Conservation (phyloP, 73 alveolate genomes). For the Tetrahymena thermophila region DNA sequence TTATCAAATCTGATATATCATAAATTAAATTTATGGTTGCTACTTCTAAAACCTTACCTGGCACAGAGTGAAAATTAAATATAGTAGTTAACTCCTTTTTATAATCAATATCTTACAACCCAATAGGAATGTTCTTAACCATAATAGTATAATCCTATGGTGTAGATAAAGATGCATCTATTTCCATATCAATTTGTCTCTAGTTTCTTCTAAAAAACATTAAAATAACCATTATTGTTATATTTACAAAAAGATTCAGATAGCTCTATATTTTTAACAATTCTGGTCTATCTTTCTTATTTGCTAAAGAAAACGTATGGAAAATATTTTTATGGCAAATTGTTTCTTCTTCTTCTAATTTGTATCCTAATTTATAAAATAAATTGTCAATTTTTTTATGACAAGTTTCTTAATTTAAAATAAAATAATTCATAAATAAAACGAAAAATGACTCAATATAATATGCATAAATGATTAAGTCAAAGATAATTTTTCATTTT, state of each 20-base stretch:
- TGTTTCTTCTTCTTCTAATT: not conserved
- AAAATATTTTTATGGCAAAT: conserved; percentile 6
- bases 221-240: conserved; percentile 10
- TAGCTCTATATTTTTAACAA: not conserved
- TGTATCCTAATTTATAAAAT: not conserved
- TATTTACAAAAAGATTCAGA: conserved; percentile 9
- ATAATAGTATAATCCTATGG: conserved; percentile 40
- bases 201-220: conserved; percentile 32
- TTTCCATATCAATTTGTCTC: conserved; percentile 30
- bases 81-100: conserved; percentile 20
- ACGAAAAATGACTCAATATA: too few relatives aligned
- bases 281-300: conserved; percentile 4
- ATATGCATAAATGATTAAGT: too few relatives aligned
- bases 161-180: conserved; percentile 32
- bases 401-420: too few relatives aligned
- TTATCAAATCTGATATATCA: conserved; percentile 21
- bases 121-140: conserved; percentile 36
- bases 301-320: conserved; percentile 8
- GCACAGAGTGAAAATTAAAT: conserved; percentile 10
- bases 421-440: too few relatives aligned
- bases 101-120: conserved; percentile 17
- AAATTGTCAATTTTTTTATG: not conserved
- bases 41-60: conserved; percentile 8
- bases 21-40: conserved; percentile 15
- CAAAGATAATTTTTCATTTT: too few relatives aligned